Conservation (phyloP, 768 basidiomycete genomes). For the Aureoboletus auriporus region DNA sequence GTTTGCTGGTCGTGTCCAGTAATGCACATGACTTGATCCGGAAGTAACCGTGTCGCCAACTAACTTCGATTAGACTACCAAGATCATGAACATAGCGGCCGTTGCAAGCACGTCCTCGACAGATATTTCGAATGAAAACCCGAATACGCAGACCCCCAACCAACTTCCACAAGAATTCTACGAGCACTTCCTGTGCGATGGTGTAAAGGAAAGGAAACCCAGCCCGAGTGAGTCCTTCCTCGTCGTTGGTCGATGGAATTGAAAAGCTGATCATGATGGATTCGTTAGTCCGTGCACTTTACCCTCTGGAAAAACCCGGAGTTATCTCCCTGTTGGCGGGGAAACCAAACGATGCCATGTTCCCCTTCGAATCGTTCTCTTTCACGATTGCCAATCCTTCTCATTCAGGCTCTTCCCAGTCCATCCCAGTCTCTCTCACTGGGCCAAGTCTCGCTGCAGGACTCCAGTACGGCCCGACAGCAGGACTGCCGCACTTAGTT, state of each 20-base stretch:
- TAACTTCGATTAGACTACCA: background rate
- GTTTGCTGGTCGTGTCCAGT: no score
- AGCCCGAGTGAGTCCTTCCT: conserved; percentile 46
- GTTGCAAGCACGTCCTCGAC: background rate
- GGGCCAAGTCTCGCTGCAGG: conserved; percentile 57
- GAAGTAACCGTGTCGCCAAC: no score
- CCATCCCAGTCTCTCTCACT: conserved; percentile 51
- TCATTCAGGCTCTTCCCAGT: conserved; percentile 33
- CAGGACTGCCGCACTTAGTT: conserved; percentile 59
- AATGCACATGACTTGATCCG: no score
- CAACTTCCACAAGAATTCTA: conserved; percentile 54
- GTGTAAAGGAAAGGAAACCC: conserved; percentile 58
- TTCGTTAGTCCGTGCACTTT: conserved; percentile 58
- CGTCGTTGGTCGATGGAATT: background rate
- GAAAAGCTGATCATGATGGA: background rate
- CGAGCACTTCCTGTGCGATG: conserved; percentile 52
- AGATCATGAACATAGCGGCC: conserved; percentile 4
- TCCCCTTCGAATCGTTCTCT: conserved; percentile 82
- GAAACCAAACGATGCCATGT: conserved; percentile 86
- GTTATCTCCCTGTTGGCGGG: conserved; percentile 83
- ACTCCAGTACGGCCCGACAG: conserved; percentile 75
- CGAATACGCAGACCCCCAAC: conserved; percentile 1
- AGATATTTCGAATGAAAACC: background rate
- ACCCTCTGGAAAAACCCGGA: conserved; percentile 78
- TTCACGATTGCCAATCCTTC: conserved; percentile 55